These are phyloP conservation scores for Medicago truncatula DNA, from an alignment of 306 rosid genomes.

Conservation along the genomic window MtrunA17r5.0-ANR NC_053042.1:28879501-28880000, in stretches of 20 bases:
- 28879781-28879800: not conserved
- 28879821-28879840: not conserved
- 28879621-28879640: constrained; percentile 18
- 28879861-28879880: not conserved
- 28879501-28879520: not conserved
- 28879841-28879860: constrained; percentile 13
- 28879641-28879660: no score
- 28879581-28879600: constrained; percentile 7
- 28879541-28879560: not conserved
- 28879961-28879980: constrained; percentile 1
- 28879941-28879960: not conserved
- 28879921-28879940: not conserved
- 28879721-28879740: not conserved
- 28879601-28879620: constrained; percentile 12
- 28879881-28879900: constrained; percentile 1
- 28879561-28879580: constrained; percentile 13
- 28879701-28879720: no score
- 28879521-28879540: not conserved
- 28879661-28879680: no score
- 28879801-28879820: not conserved
- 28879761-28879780: not conserved
- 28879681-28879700: no score
- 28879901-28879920: not conserved
- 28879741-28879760: not conserved
- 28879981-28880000: constrained; percentile 6